These are phyloP conservation scores for Suhomyces taliae DNA, from an alignment of 1,139 yeast species.

Conservation along the genomic window DNA sequence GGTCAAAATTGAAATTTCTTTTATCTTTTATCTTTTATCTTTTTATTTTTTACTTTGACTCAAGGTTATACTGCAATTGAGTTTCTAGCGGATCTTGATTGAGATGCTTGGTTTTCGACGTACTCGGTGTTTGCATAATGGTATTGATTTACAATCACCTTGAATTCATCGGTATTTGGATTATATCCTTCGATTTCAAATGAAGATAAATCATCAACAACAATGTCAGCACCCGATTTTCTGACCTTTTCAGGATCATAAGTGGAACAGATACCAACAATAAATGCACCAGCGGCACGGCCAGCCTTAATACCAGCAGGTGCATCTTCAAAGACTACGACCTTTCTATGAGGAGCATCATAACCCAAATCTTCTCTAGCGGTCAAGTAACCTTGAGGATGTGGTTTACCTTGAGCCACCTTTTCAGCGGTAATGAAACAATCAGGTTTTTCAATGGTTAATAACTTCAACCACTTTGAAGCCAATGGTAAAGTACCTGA, in stretches of 20 bases:
- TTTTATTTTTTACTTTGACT: too few relatives aligned
- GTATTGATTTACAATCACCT: slow-evolving; percentile 43
- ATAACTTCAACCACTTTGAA: slow-evolving; percentile 70
- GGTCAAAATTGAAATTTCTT: too few relatives aligned
- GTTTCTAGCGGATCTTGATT: slow-evolving; percentile 6
- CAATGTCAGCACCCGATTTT: slow-evolving; percentile 77
- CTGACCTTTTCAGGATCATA: slow-evolving; percentile 67
- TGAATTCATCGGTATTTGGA: slow-evolving; percentile 46
- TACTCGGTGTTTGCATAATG: slow-evolving; percentile 47
- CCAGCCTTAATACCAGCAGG: slow-evolving; percentile 88
- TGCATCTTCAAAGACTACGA: slow-evolving; percentile 81
- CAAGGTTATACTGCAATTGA: slow-evolving; percentile 1
- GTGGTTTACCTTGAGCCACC: slow-evolving; percentile 76
- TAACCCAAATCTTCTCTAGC: slow-evolving; percentile 62
- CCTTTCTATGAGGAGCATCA: slow-evolving; percentile 46
- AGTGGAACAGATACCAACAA: slow-evolving; percentile 81
- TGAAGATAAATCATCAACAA: slow-evolving; percentile 65
- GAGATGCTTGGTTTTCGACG: slow-evolving; percentile 7
- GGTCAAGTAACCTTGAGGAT: slow-evolving; percentile 75
- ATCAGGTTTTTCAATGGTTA: slow-evolving; percentile 63
- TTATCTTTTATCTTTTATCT: too few relatives aligned
- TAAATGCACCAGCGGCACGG: slow-evolving; percentile 78
- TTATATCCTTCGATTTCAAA: slow-evolving; percentile 44
- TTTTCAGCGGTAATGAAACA: slow-evolving; percentile 78
- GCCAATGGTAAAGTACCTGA: slow-evolving; percentile 80